Conservation (phyloP, 441 rosid species). For the Euphorbia celastroides region DNA sequence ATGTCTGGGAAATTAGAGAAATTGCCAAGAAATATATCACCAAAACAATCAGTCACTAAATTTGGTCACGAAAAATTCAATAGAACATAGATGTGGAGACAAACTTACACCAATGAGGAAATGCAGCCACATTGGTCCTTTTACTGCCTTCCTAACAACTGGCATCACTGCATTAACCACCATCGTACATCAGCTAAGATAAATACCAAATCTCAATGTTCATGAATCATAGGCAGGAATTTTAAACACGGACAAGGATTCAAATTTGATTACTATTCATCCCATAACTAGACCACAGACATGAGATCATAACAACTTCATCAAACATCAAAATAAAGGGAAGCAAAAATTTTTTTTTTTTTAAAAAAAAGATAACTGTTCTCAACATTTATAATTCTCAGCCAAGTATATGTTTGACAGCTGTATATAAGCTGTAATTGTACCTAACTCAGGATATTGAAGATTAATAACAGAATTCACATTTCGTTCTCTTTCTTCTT, state of each 20-base stretch:
- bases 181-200: not conserved
- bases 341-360: not conserved
- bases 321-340: not conserved
- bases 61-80: not conserved
- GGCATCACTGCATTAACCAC: slow-evolving; percentile 68
- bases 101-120: slow-evolving; percentile 85
- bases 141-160: slow-evolving; percentile 57
- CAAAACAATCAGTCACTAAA: too few species aligned
- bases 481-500: too few species aligned
- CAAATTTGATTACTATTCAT: not conserved
- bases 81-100: not conserved
- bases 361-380: not conserved
- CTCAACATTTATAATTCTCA: not conserved
- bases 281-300: not conserved
- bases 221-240: not conserved
- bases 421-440: too few species aligned
- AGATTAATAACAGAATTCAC: too few species aligned
- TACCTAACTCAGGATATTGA: too few species aligned
- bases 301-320: not conserved
- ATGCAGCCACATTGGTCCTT: slow-evolving; percentile 97
- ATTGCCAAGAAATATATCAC: not conserved
- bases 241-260: not conserved
- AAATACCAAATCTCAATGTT: not conserved
- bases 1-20: not conserved
- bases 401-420: too few species aligned